Conservation (phyloP, 441 rosid genomes). For the Adansonia gregorii region DNA sequence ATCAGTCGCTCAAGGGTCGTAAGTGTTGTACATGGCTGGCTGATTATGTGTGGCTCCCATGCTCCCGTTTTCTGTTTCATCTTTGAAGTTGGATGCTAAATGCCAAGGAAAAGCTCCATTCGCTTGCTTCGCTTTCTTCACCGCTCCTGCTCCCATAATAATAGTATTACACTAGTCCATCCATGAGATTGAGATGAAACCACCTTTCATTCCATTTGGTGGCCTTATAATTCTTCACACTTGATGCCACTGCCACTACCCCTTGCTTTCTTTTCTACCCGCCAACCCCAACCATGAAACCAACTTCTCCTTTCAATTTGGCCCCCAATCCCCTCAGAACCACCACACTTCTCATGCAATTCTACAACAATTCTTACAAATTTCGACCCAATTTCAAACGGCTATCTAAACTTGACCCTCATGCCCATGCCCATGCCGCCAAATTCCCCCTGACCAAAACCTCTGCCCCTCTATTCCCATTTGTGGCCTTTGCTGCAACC, state of each 20-base stretch:
- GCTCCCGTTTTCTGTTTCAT: neutral
- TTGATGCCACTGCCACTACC: neutral
- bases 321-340: slow-evolving; percentile 19
- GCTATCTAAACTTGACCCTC: slow-evolving; percentile 14
- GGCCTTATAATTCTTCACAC: neutral
- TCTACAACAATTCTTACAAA: slow-evolving; percentile 5
- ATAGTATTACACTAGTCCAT: neutral
- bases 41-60: neutral
- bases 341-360: slow-evolving; percentile 9
- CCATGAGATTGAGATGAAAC: neutral
- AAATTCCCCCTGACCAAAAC: slow-evolving; percentile 30
- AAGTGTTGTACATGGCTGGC: slow-evolving; percentile 11
- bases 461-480: slow-evolving; percentile 27
- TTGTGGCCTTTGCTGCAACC: slow-evolving; percentile 18
- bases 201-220: neutral
- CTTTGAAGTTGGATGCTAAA: slow-evolving; percentile 8
- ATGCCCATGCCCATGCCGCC: neutral
- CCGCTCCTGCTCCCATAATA: neutral
- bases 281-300: slow-evolving; percentile 34
- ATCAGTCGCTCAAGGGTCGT: too few species aligned
- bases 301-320: slow-evolving; percentile 23
- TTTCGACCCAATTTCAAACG: slow-evolving; percentile 18
- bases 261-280: neutral
- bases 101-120: neutral
- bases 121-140: neutral